Conservation (phyloP, 208 protist genomes). For the Kentomonas sorsogonicus region DNA sequence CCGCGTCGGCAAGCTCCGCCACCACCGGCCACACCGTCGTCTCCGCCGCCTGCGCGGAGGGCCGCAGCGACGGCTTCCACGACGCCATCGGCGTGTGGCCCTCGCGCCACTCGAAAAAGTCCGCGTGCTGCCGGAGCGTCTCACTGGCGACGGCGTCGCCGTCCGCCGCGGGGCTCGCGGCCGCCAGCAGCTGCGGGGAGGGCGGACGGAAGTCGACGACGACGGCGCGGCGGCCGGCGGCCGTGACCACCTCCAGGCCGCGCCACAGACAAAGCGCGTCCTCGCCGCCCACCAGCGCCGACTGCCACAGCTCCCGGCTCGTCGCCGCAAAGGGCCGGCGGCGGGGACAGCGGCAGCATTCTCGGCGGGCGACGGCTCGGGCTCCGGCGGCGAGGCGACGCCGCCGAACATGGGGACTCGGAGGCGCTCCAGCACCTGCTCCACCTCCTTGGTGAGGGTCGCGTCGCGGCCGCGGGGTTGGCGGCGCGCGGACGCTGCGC, state of each 20-base stretch:
- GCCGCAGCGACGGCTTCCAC: slow-evolving; percentile 21
- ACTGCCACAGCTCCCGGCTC: slow-evolving; percentile 35
- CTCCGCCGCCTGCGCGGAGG: slow-evolving; percentile 19
- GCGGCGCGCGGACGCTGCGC: too few species aligned
- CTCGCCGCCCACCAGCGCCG: slow-evolving; percentile 16
- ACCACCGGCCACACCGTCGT: slow-evolving; percentile 27
- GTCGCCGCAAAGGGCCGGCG: too few species aligned
- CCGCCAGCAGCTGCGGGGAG: slow-evolving; percentile 12
- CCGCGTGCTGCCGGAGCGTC: not conserved
- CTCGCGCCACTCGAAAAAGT: slow-evolving; percentile 1
- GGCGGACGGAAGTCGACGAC: slow-evolving; percentile 32
- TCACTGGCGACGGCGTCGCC: not conserved
- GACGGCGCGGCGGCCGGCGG: slow-evolving; percentile 18
- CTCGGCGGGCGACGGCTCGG: too few species aligned
- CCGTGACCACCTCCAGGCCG: slow-evolving; percentile 23
- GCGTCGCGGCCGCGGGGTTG: too few species aligned
- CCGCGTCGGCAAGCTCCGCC: slow-evolving; percentile 6
- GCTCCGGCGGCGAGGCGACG: too few species aligned
- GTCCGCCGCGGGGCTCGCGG: not conserved
- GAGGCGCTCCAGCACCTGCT: too few species aligned
- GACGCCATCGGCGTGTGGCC: not conserved
- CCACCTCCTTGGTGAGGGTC: too few species aligned
- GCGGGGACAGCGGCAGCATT: too few species aligned
- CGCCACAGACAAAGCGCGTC: slow-evolving; percentile 23
- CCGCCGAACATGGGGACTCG: too few species aligned